Evolutionary conservation across 108 stramenopile genomes (phyloP).

Genomic region (Craspedostauros australis): DNA sequence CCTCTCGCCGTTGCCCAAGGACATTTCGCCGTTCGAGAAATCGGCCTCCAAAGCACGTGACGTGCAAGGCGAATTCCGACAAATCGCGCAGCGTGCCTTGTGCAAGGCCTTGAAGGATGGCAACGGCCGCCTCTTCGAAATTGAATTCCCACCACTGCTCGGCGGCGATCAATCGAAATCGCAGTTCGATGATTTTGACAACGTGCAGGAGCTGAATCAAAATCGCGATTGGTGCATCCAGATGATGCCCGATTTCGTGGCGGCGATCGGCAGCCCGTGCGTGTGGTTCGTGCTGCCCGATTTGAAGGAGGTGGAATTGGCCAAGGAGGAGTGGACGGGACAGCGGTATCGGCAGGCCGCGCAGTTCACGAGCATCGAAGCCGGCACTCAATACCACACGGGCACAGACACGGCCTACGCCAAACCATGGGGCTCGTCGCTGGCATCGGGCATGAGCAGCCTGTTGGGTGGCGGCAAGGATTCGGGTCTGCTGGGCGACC

Average conservation of each 20-base stretch:
- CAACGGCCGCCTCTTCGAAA: conserved; percentile 37
- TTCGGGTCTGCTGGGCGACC: conserved; percentile 64
- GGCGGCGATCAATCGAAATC: conserved; percentile 59
- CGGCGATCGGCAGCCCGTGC: conserved; percentile 12
- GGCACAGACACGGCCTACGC: conserved; percentile 26
- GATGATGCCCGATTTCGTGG: conserved; percentile 20
- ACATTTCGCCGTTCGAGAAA: conserved; percentile 76
- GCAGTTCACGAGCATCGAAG: conserved; percentile 71
- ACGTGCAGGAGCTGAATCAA: conserved; percentile 72
- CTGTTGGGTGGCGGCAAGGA: conserved; percentile 47
- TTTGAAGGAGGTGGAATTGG: conserved; percentile 73
- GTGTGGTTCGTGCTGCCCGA: conserved; percentile 79
- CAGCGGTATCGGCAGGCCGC: conserved; percentile 51
- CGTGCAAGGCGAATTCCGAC: conserved; percentile 57
- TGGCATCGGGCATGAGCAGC: conserved; percentile 52
- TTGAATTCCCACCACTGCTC: conserved; percentile 81
- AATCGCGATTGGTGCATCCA: conserved; percentile 80
- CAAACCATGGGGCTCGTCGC: conserved; percentile 73
- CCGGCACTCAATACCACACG: conserved; percentile 43
- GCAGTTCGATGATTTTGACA: conserved; percentile 88
- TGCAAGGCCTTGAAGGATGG: conserved; percentile 32
- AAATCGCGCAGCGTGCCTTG: conserved; percentile 33
- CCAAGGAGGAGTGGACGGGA: conserved; percentile 67
- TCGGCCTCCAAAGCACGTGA: conserved; percentile 46
- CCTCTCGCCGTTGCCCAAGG: conserved; percentile 49